Conservation (phyloP, 345 rosid genomes). For the Pistacia vera region DNA sequence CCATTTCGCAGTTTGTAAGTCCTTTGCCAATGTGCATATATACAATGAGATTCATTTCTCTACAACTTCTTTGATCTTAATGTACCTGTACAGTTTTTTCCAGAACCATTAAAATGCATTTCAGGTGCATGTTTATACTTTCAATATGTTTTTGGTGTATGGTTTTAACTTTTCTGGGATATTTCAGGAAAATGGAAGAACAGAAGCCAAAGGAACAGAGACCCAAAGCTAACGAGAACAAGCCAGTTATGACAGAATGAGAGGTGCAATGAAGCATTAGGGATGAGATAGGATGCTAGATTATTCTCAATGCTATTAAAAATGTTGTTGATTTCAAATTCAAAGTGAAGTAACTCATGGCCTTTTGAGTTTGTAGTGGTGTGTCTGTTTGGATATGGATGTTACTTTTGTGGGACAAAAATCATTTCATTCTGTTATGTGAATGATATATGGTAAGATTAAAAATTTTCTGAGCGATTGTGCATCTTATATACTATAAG, state of each 20-base stretch:
- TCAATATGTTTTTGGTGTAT: neutral
- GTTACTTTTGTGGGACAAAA: neutral
- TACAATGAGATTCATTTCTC: neutral
- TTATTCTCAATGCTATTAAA: conserved; percentile 12
- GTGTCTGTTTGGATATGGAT: conserved; percentile 3
- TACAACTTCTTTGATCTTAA: neutral
- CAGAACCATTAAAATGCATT: no score
- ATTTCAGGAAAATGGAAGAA: conserved; percentile 83
- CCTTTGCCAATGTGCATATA: neutral
- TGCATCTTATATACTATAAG: neutral
- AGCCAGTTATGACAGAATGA: conserved; percentile 92
- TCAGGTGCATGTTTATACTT: neutral
- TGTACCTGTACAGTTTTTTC: neutral
- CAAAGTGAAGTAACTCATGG: conserved; percentile 1
- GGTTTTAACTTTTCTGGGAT: neutral
- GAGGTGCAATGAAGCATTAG: conserved; percentile 13
- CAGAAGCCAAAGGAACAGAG: conserved; percentile 94
- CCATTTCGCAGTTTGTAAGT: neutral
- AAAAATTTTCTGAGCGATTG: neutral
- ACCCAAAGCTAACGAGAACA: conserved; percentile 92
- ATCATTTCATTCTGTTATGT: neutral
- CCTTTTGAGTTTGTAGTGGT: conserved; percentile 8
- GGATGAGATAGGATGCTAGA: neutral
- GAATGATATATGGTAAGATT: neutral
- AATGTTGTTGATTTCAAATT: conserved; percentile 11